Base-by-base conservation (phyloP, 805 yeast species). In the Yamadazyma endophytica region DNA sequence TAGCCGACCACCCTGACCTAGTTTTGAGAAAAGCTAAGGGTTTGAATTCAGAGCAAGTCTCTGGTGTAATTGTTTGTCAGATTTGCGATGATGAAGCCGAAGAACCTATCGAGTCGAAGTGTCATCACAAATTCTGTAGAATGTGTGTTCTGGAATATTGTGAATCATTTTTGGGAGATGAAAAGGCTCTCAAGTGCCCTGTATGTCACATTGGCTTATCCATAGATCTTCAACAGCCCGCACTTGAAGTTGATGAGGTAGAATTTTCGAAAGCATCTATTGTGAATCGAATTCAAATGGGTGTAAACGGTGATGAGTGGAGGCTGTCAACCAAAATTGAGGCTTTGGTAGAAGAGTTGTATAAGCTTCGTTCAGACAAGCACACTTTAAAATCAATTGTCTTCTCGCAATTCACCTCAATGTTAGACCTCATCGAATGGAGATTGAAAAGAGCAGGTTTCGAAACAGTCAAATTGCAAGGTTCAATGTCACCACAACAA, bases 81-180 rank as follows among this genome's bases (percentile, higher is more conserved):
- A 54, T 92, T 15, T 92, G 99, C 59, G 97, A 89, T 44, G 99
- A 92, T 51, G 97, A 89, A 57, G 97, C 97, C 0, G 97, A 92
- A 56, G 99, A 92, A 39, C 95, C 98, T 0, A 88, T 92, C 28
- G 89, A 84, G 55, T 82, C 96, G 2, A 85, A 82, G 52, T 92
- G 99, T 56, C 96, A 84, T 45, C 99, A 92, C 53, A 75, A 75
- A 40, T 92, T 92, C 52, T 92, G 99, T 54, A 74, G 99, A 17
- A 68, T 92, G 68, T 92, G 99, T 54, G 77, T 92, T 35, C 77
- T 73, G 36, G 98, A 94, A 56, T 92, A 92, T 50, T 76, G 82
- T 28, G 96, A 89, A 42, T 78, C 92, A 31, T 85, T 68, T 49
- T 73, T 73, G 24, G 94, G 92, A 4, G 69, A 61, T 12, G 66